These are phyloP conservation scores for Kwoniella shivajii DNA, from an alignment of 1,284 basidiomycete species.

Conservation along the genomic window DNA sequence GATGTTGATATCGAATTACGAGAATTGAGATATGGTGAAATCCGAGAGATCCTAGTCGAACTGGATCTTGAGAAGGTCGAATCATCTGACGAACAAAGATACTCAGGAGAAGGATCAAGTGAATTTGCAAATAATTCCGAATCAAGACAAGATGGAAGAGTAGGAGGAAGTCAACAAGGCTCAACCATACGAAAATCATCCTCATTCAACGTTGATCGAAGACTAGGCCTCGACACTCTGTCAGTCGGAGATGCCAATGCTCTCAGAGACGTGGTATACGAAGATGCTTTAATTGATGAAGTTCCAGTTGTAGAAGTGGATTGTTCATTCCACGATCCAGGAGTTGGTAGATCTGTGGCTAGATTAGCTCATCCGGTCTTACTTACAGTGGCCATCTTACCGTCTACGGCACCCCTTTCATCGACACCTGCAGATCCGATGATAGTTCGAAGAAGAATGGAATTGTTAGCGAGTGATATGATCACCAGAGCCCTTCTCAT, in stretches of 20 bases:
- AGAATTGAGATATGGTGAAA: constrained; percentile 86
- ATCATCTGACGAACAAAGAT: constrained; percentile 5
- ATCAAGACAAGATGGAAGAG: not conserved
- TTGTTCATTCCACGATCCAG: constrained; percentile 87
- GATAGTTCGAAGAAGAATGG: constrained; percentile 89
- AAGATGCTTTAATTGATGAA: constrained; percentile 86
- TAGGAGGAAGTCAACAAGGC: not conserved
- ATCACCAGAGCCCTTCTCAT: constrained; percentile 87
- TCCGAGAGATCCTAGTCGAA: constrained; percentile 91
- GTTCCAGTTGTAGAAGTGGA: constrained; percentile 89
- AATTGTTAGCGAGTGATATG: constrained; percentile 90
- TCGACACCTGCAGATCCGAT: constrained; percentile 71
- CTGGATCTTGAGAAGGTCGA: constrained; percentile 64
- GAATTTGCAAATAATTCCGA: constrained; percentile 7
- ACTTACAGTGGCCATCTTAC: constrained; percentile 82
- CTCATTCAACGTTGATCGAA: constrained; percentile 42
- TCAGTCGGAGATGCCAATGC: constrained; percentile 86
- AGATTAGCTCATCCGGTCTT: constrained; percentile 84
- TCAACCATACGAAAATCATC: constrained; percentile 17
- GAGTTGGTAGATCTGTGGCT: constrained; percentile 74
- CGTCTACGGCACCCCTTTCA: constrained; percentile 58
- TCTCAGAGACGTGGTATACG: constrained; percentile 85
- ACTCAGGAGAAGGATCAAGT: constrained; percentile 23
- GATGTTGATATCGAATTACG: constrained; percentile 95
- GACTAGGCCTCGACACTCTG: constrained; percentile 85